Conservation (phyloP, 176 grass and related monocot genomes). For the Guadua angustifolia region DNA sequence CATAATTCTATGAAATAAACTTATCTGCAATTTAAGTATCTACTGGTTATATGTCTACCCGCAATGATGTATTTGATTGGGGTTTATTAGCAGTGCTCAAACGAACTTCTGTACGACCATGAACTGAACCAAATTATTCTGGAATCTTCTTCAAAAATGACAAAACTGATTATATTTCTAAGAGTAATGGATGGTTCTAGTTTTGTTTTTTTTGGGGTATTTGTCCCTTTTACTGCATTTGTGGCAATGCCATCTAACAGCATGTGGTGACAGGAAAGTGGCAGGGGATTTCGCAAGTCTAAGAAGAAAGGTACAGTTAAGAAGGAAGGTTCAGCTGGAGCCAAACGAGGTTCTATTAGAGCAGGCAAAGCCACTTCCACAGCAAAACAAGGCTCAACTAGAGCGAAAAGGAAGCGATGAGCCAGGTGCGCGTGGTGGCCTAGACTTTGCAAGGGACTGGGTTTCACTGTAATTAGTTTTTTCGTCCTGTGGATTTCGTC, state of each 20-base stretch:
- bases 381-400: slow-evolving; percentile 34
- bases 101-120: slow-evolving; percentile 6
- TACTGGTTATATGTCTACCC: neutral
- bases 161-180: neutral
- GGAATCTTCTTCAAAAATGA: neutral
- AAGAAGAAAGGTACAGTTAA: slow-evolving; percentile 51
- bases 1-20: neutral
- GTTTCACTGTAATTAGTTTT: slow-evolving; percentile 34
- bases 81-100: neutral
- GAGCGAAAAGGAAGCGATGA: slow-evolving; percentile 51
- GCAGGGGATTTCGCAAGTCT: slow-evolving; percentile 42
- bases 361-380: slow-evolving; percentile 14
- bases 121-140: neutral
- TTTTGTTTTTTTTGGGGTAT: too few species aligned
- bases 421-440: neutral
- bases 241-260: slow-evolving; percentile 23
- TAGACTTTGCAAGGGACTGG: neutral
- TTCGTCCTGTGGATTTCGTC: neutral
- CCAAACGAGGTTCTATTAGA: slow-evolving; percentile 13
- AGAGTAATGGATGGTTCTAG: neutral
- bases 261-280: slow-evolving; percentile 56
- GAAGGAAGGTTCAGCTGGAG: slow-evolving; percentile 32
- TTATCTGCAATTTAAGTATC: neutral
- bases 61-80: neutral
- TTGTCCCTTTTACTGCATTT: slow-evolving; percentile 1